phyloP scores from a whole-genome alignment of 495 filamentous ascomycete genomes.

The Staphylotrichum tortipilum region DNA sequence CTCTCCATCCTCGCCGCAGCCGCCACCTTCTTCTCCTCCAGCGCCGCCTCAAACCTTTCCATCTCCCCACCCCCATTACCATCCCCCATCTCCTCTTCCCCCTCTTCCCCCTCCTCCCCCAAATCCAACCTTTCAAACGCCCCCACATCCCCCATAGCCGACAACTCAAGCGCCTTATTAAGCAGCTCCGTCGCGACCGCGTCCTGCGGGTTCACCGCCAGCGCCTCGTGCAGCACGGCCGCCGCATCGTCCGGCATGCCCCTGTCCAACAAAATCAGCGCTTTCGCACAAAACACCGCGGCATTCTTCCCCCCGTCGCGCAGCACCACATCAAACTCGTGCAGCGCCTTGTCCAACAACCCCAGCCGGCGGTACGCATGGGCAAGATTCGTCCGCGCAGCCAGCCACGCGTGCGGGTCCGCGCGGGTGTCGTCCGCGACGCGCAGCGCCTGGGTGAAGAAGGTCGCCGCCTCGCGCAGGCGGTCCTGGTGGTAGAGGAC shows the following conservation, averaged over 20 bases:
- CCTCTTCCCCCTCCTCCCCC: constrained; percentile 4
- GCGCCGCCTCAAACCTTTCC: constrained; percentile 26
- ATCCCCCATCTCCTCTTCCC: constrained; percentile 9
- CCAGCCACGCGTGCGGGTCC: constrained; percentile 76
- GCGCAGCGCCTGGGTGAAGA: constrained; percentile 66
- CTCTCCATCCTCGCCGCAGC: constrained; percentile 18
- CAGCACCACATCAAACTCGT: constrained; percentile 74
- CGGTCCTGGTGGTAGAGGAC: constrained; percentile 88
- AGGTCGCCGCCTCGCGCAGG: constrained; percentile 56
- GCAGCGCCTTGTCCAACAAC: constrained; percentile 61
- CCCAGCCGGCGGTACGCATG: constrained; percentile 74
- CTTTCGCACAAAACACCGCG: constrained; percentile 63
- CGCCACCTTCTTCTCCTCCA: constrained; percentile 20
- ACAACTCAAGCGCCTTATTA: constrained; percentile 65
- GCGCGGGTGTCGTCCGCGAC: constrained; percentile 73
- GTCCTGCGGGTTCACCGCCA: constrained; percentile 60
- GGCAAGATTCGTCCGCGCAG: constrained; percentile 78
- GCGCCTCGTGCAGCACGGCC: constrained; percentile 60
- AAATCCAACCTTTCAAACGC: neutral
- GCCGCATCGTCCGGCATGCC: constrained; percentile 59
- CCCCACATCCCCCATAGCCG: constrained; percentile 34
- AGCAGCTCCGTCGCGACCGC: constrained; percentile 67
- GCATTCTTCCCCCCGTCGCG: constrained; percentile 65
- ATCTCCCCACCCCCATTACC: constrained; percentile 13
- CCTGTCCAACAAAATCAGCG: constrained; percentile 63